Conservation (phyloP, 2,329 filamentous ascomycete species). For the Calonectria fujianensis region DNA sequence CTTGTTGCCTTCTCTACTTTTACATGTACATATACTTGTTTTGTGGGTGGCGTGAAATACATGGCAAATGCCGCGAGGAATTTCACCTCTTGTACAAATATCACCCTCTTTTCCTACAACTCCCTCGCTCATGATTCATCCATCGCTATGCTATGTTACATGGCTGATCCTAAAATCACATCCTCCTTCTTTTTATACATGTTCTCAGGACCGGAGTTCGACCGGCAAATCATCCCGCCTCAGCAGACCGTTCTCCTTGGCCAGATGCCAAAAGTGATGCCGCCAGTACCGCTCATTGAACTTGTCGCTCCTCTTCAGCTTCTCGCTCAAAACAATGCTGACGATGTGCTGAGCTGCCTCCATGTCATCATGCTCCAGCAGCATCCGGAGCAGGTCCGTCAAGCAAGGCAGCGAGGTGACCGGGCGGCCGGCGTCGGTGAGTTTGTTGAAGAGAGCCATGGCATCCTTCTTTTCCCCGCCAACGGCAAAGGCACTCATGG, state of each 20-base stretch:
- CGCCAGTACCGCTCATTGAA: conserved; percentile 63
- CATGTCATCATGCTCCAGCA: conserved; percentile 53
- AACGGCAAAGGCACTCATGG: conserved; percentile 80
- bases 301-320: conserved; percentile 50
- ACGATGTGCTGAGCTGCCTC: conserved; percentile 60
- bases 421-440: conserved; percentile 62
- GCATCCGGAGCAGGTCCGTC: conserved; percentile 63
- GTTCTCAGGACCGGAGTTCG: not conserved
- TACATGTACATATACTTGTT: conserved; percentile 44
- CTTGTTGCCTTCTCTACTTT: conserved; percentile 27
- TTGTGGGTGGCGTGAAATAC: conserved; percentile 35
- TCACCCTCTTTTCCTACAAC: not conserved
- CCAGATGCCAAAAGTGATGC: conserved; percentile 71
- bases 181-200: conserved; percentile 23
- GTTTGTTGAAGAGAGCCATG: conserved; percentile 68
- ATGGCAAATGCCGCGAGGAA: conserved; percentile 46
- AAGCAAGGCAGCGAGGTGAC: conserved; percentile 66
- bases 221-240: conserved; percentile 2
- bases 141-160: conserved; percentile 1
- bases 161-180: not conserved
- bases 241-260: conserved; percentile 63
- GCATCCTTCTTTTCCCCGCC: conserved; percentile 70
- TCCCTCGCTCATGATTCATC: conserved; percentile 14
- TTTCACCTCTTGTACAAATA: conserved; percentile 47
- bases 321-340: conserved; percentile 53